A percentile compares a stretch with the other conserved stretches of the same genome.
Conservation (phyloP, 2,329 filamentous ascomycete species). For the Penicillium sp. region DNA sequence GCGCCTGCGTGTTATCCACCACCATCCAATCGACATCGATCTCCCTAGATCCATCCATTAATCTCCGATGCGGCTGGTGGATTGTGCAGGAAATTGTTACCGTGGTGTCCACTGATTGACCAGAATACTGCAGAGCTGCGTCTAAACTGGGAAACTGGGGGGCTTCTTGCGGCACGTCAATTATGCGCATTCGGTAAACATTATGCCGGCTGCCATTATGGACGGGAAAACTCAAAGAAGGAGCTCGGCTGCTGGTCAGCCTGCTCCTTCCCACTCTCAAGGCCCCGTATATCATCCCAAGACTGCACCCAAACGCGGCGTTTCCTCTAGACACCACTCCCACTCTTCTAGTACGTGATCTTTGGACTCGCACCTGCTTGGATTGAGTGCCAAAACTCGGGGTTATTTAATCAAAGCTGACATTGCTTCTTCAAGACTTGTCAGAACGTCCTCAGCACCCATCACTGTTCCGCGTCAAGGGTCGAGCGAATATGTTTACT, state of each 20-base stretch:
- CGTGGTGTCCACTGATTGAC: constrained; percentile 16
- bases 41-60: constrained; percentile 8
- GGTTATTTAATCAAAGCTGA: constrained; percentile 13
- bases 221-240: constrained; percentile 26
- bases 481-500: constrained; percentile 31
- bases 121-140: constrained; percentile 16
- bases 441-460: constrained; percentile 27
- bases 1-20: constrained; percentile 6
- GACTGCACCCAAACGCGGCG: constrained; percentile 15
- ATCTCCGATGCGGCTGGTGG: constrained; percentile 21
- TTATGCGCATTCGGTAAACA: constrained; percentile 22
- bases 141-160: constrained; percentile 18
- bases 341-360: constrained; percentile 24
- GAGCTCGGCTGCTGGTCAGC: constrained; percentile 24
- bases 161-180: constrained; percentile 23
- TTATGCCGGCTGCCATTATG: constrained; percentile 23
- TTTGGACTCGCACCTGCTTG: background rate
- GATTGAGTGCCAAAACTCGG: background rate
- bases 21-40: constrained; percentile 10
- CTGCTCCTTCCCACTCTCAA: constrained; percentile 24
- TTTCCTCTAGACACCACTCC: constrained; percentile 19
- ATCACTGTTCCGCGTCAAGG: constrained; percentile 33
- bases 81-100: constrained; percentile 7
- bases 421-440: constrained; percentile 16
- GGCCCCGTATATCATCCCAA: constrained; percentile 25